Evolutionary conservation across 768 basidiomycete genomes (phyloP), one percentile per base, ranked within the genome.

Genomic region (Cystofilobasidium bisporidii): DNA sequence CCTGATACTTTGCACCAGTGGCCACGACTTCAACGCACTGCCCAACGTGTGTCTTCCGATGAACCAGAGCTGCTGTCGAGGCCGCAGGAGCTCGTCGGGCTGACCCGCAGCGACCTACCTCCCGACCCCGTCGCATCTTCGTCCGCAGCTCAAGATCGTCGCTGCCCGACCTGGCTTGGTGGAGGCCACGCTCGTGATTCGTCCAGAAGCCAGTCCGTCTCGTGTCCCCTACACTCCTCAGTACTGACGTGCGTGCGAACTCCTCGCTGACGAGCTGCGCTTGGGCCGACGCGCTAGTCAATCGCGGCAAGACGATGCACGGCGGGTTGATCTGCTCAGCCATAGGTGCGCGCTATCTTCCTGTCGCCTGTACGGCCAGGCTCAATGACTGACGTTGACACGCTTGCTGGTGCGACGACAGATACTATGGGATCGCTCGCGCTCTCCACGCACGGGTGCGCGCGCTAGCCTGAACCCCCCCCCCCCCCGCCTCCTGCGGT

Each of bases 371-470:
- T 15, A 4, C 3, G 43, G 43, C 10, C 43, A 22, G 17, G 10
- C 9, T 9, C 43, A 41, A 14, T 17, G 24, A 8, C 30, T 38
- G 20, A 11, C n/a, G n/a, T 40, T 60, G 59, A 36, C 30, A 14
- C 22, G 41, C 36, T 45, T 20, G 4, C 40, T 8, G 26, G n/a
- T 18, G 6, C 15, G 22, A 6, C 8, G 11, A 14, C 36, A 66
- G 65, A 66, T 20, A 66, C 65, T 10, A 66, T 66, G 59, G 65
- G 65, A 10, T 66, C 65, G 33, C 65, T 66, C 5, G 65, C 65
- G 15, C 58, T 66, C 17, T 66, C 63, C 6, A 56, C 36, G 18
- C 63, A 64, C 28, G 63, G 63, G 63, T 64, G 41, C n/a, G 63
- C 20, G 22, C 36, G 18, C 26, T n/a, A n/a, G n/a, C n/a, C n/a